These are phyloP conservation scores for Podila epigama DNA, from an alignment of 192 early-diverging fungal species.

Conservation along the genomic window DNA sequence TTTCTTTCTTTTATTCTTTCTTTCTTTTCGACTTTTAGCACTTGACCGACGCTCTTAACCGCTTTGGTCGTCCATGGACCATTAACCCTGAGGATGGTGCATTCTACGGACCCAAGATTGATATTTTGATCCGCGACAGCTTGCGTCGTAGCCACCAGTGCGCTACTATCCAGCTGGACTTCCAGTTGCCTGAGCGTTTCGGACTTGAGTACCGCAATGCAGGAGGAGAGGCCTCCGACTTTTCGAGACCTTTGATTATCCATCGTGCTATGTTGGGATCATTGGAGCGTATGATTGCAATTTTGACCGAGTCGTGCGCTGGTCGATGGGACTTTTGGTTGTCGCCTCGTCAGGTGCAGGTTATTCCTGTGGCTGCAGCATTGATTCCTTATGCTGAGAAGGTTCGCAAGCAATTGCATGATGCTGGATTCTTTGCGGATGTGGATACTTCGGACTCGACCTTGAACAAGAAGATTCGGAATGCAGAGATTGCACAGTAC, in stretches of 20 bases:
- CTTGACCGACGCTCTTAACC: constrained; percentile 78
- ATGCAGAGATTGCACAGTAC: constrained; percentile 90
- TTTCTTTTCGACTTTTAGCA: no score
- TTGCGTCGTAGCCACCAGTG: constrained; percentile 92
- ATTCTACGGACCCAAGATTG: constrained; percentile 99
- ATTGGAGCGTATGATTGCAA: constrained; percentile 95
- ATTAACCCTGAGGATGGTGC: constrained; percentile 96
- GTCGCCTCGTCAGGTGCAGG: constrained; percentile 89
- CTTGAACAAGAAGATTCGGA: constrained; percentile 98
- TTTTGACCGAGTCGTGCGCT: constrained; percentile 94
- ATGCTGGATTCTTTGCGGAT: constrained; percentile 84
- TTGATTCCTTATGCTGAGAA: constrained; percentile 84
- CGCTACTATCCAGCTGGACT: constrained; percentile 98
- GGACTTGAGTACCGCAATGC: constrained; percentile 88
- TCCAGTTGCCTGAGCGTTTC: constrained; percentile 96
- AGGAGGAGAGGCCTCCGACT: constrained; percentile 59
- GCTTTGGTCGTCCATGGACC: constrained; percentile 85
- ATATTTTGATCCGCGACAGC: constrained; percentile 95
- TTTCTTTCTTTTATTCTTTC: not conserved
- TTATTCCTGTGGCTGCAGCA: constrained; percentile 86
- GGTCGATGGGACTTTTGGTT: constrained; percentile 98
- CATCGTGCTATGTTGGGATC: constrained; percentile 97
- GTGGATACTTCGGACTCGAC: constrained; percentile 86
- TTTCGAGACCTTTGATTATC: constrained; percentile 92
- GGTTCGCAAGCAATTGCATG: constrained; percentile 73